These are phyloP conservation scores for Chrysophaeum taylorii DNA, from an alignment of 352 stramenopile species.

Conservation along the genomic window DNA sequence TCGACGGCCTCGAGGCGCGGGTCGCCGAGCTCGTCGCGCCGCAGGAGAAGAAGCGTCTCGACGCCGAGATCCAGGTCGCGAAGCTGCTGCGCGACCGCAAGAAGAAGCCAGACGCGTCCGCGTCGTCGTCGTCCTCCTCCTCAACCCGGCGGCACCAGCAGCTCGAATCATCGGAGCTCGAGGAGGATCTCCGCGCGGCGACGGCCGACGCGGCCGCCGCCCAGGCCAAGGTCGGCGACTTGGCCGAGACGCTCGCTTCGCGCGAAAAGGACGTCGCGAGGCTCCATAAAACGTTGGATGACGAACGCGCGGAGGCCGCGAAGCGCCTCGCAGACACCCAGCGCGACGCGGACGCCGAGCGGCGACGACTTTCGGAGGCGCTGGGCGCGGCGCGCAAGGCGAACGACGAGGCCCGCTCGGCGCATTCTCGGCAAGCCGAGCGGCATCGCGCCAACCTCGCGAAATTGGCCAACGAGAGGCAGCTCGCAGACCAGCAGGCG, in stretches of 20 bases:
- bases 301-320: background rate
- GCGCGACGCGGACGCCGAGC: background rate
- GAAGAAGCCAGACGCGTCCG: background rate
- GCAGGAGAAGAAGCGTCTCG: background rate
- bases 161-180: too few relatives aligned
- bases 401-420: background rate
- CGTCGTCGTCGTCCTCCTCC: background rate
- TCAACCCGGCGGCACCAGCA: background rate
- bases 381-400: background rate
- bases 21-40: background rate
- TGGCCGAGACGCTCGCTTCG: background rate
- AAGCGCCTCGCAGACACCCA: background rate
- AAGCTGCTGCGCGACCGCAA: background rate
- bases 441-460: background rate
- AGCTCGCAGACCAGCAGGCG: background rate
- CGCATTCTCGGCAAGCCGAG: background rate
- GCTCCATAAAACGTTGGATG: background rate
- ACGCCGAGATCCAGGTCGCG: background rate
- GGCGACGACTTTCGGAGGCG: background rate
- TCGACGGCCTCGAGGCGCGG: background rate
- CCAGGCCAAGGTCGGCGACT: background rate
- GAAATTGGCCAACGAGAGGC: constrained; percentile 1
- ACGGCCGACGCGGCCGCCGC: constrained; percentile 1
- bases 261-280: background rate
- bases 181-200: background rate